A percentile compares a stretch with the other conserved stretches of the same genome.
These are phyloP conservation scores for Euphorbia corollata DNA, from an alignment of 441 rosid species.

Conservation along the genomic window DNA sequence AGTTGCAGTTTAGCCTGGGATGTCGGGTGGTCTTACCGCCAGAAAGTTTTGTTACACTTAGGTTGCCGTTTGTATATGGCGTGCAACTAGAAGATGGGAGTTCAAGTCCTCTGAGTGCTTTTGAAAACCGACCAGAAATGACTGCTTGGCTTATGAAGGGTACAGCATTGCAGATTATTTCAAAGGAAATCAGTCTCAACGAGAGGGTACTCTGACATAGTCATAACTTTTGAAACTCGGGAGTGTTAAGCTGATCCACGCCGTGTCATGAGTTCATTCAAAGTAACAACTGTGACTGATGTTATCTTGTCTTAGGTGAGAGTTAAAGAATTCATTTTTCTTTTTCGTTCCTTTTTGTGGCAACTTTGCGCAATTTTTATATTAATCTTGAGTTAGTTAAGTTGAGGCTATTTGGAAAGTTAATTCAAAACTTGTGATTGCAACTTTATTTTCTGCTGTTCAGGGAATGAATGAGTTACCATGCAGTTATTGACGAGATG, in stretches of 20 bases:
- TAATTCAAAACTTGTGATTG: slow-evolving; percentile 9
- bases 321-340: slow-evolving; percentile 9
- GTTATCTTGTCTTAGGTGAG: slow-evolving; percentile 24
- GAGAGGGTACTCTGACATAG: slow-evolving; percentile 27
- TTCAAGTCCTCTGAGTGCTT: slow-evolving; percentile 48
- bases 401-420: slow-evolving; percentile 4
- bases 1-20: slow-evolving; percentile 59
- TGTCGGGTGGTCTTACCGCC: slow-evolving; percentile 67
- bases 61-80: slow-evolving; percentile 76
- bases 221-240: slow-evolving; percentile 18
- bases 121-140: slow-evolving; percentile 61
- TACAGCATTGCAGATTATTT: slow-evolving; percentile 49
- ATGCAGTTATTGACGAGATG: too few species aligned
- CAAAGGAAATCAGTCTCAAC: slow-evolving; percentile 40
- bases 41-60: slow-evolving; percentile 66
- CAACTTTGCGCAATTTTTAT: not conserved
- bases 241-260: slow-evolving; percentile 14
- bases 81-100: slow-evolving; percentile 47
- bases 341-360: not conserved
- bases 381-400: slow-evolving; percentile 6
- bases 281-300: slow-evolving; percentile 20
- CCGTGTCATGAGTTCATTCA: slow-evolving; percentile 17
- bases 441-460: slow-evolving; percentile 8
- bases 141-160: slow-evolving; percentile 73
- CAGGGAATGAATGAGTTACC: slow-evolving; percentile 6